These are phyloP conservation scores for Corylus avellana DNA, from an alignment of 306 rosid genomes.

Conservation along the genomic window DNA sequence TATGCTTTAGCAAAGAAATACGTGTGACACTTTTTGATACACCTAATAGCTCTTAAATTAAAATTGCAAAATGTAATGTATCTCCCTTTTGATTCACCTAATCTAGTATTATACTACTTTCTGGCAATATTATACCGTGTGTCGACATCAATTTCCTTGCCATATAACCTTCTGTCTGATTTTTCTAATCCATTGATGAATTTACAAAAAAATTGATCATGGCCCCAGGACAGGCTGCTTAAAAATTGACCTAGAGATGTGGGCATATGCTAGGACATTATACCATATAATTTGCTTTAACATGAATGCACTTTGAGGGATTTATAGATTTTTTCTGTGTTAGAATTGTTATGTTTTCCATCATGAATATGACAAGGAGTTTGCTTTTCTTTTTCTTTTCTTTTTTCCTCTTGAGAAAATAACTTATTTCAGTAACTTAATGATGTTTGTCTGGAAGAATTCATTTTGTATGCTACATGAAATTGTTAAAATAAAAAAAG, in stretches of 20 bases:
- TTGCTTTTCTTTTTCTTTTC: not conserved
- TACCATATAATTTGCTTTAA: too few species aligned
- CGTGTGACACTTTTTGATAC: not conserved
- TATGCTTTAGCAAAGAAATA: too few species aligned
- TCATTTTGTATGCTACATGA: not conserved
- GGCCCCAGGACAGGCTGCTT: not conserved
- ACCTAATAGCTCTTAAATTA: not conserved
- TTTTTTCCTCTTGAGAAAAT: not conserved
- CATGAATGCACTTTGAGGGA: not conserved
- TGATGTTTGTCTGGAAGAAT: not conserved
- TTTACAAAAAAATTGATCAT: not conserved
- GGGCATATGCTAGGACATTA: not conserved
- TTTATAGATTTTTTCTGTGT: not conserved
- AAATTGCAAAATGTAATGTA: not conserved
- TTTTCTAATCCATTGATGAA: not conserved
- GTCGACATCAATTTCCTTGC: not conserved
- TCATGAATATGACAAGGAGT: not conserved
- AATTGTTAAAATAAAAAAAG: not conserved
- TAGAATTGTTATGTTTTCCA: not conserved
- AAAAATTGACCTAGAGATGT: not conserved
- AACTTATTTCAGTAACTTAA: not conserved
- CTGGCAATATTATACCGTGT: not conserved
- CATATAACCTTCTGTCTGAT: too few species aligned
- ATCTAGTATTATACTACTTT: not conserved
- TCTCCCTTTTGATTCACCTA: not conserved